Evolutionary conservation across 1,139 yeast species (phyloP).

Genomic region (Zygoascus sp.): DNA sequence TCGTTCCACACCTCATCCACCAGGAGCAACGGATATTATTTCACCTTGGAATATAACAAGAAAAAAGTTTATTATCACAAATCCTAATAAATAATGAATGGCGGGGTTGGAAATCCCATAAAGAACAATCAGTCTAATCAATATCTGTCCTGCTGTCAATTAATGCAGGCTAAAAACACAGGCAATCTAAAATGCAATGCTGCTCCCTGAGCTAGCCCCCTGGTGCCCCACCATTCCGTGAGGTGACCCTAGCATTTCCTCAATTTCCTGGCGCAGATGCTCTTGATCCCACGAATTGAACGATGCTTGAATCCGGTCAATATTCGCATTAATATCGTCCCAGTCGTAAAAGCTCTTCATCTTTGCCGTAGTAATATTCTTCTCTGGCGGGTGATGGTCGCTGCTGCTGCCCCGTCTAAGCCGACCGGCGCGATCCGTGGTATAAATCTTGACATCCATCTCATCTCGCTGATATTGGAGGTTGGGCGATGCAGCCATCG

Average conservation of each 20-base stretch:
- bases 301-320: slow-evolving; percentile 19
- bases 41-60: not conserved
- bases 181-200: not conserved
- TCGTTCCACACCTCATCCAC: not conserved
- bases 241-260: slow-evolving; percentile 10
- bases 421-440: not conserved
- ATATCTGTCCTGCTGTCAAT: not conserved
- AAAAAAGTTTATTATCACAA: not conserved
- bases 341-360: slow-evolving; percentile 20
- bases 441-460: not conserved
- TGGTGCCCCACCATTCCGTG: not conserved
- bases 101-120: slow-evolving; percentile 1
- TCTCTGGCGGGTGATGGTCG: slow-evolving; percentile 1
- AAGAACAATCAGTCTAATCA: not conserved
- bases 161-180: not conserved
- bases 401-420: too few relatives aligned
- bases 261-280: slow-evolving; percentile 14
- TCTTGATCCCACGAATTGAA: slow-evolving; percentile 20
- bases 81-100: slow-evolving; percentile 5
- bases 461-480: not conserved
- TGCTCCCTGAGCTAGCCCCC: not conserved
- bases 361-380: not conserved
- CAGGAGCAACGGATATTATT: not conserved
- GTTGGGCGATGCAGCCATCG: not conserved
- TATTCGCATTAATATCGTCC: slow-evolving; percentile 23